Evolutionary conservation across 805 yeast species (phyloP).

Genomic region (Candida corydali): DNA sequence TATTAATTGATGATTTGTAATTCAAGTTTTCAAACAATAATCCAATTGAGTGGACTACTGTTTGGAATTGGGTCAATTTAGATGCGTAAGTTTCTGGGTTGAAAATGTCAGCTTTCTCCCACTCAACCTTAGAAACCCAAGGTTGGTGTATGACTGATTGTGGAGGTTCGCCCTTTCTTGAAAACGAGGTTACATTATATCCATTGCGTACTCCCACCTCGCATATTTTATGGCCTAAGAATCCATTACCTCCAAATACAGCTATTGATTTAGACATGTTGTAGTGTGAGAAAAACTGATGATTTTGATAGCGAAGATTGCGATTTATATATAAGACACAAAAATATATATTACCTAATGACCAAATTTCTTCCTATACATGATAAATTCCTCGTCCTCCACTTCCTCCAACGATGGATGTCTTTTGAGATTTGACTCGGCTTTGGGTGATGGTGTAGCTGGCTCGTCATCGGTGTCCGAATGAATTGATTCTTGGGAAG

Average conservation of each 20-base stretch:
- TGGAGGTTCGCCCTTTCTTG: slow-evolving; percentile 55
- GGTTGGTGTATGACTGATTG: slow-evolving; percentile 25
- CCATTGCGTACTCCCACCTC: slow-evolving; percentile 62
- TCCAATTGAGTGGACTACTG: slow-evolving; percentile 84
- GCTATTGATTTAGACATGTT: slow-evolving; percentile 34
- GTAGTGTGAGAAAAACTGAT: background rate
- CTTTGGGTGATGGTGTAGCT: slow-evolving; percentile 1
- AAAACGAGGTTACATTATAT: slow-evolving; percentile 62
- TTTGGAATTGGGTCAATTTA: slow-evolving; percentile 45
- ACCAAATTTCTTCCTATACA: slow-evolving; percentile 36
- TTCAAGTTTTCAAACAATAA: slow-evolving; percentile 62
- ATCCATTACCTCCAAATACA: slow-evolving; percentile 88
- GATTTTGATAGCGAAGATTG: background rate
- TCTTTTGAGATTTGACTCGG: slow-evolving; percentile 2
- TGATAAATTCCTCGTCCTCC: slow-evolving; percentile 35
- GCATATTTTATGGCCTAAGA: slow-evolving; percentile 66
- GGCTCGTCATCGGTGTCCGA: slow-evolving; percentile 5
- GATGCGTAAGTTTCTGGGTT: slow-evolving; percentile 53
- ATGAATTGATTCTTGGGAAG: slow-evolving; percentile 1
- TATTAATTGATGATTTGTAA: slow-evolving; percentile 55
- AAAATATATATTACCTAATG: slow-evolving; percentile 10
- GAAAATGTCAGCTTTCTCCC: slow-evolving; percentile 69
- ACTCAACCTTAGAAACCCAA: slow-evolving; percentile 58
- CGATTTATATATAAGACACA: background rate
- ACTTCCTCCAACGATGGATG: slow-evolving; percentile 29